These are phyloP conservation scores for Picocystis salinarum DNA, from an alignment of 139 green algal genomes.

Conservation along the genomic window DNA sequence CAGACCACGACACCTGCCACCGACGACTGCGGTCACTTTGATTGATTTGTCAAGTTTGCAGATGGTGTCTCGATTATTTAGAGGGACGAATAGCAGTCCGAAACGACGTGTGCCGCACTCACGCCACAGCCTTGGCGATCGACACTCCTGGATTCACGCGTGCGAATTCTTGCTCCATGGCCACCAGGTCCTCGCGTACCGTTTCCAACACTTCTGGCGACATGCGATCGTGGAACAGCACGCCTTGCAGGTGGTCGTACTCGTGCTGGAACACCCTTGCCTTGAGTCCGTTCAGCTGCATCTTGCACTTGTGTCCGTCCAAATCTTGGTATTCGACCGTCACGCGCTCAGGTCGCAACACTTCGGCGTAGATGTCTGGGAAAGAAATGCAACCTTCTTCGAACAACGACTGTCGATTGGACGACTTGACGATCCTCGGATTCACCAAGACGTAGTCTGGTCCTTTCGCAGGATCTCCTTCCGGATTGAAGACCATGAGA, in stretches of 20 bases:
- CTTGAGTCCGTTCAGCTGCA: slow-evolving; percentile 50
- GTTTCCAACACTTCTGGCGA: slow-evolving; percentile 22
- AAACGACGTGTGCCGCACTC: no score
- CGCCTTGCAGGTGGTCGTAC: slow-evolving; percentile 82
- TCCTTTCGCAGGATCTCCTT: slow-evolving; percentile 26
- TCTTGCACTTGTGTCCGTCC: slow-evolving; percentile 39
- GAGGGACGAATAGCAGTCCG: no score
- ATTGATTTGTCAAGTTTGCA: no score
- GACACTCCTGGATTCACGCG: slow-evolving; percentile 28
- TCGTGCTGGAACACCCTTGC: slow-evolving; percentile 97
- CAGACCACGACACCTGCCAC: no score
- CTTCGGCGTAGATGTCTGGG: slow-evolving; percentile 39
- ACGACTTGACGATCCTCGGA: slow-evolving; percentile 49
- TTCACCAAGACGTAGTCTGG: slow-evolving; percentile 86
- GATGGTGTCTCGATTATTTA: no score
- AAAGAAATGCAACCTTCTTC: slow-evolving; percentile 27
- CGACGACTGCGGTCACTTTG: no score
- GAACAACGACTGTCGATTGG: slow-evolving; percentile 25
- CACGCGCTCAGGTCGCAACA: slow-evolving; percentile 28
- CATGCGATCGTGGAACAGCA: slow-evolving; percentile 71
- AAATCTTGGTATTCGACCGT: slow-evolving; percentile 69
- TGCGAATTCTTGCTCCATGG: slow-evolving; percentile 45
- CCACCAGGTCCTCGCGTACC: slow-evolving; percentile 26
- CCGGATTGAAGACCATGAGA: slow-evolving; percentile 95
- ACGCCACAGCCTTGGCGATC: no score